These are phyloP conservation scores for Aspergillus niger DNA, from an alignment of 2,329 filamentous ascomycete species.

Conservation along the genomic window DNA sequence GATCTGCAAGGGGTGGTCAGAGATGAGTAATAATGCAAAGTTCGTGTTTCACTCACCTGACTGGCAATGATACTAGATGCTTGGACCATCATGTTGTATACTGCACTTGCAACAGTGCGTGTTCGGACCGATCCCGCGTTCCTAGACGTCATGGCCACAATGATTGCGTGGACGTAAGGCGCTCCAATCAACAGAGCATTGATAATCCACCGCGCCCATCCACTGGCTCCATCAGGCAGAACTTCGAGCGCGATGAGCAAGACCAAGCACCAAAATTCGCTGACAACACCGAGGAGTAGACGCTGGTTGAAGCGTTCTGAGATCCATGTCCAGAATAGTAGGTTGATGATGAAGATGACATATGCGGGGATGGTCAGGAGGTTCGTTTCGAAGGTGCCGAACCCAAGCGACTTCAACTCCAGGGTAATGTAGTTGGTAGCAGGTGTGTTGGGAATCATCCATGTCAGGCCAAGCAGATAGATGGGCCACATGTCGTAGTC, in stretches of 20 bases:
- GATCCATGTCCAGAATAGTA: slow-evolving; percentile 56
- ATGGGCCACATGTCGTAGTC: slow-evolving; percentile 63
- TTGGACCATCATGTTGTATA: slow-evolving; percentile 53
- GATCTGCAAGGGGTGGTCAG: slow-evolving; percentile 45
- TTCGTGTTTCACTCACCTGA: slow-evolving; percentile 33
- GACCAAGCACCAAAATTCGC: slow-evolving; percentile 56
- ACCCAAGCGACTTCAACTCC: slow-evolving; percentile 55
- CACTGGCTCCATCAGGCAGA: slow-evolving; percentile 49
- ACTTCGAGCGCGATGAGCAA: slow-evolving; percentile 55
- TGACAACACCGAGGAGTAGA: slow-evolving; percentile 55
- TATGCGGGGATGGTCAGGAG: slow-evolving; percentile 64
- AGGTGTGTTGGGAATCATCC: slow-evolving; percentile 44
- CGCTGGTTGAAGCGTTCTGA: slow-evolving; percentile 60
- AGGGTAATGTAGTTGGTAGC: slow-evolving; percentile 43
- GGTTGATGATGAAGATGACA: slow-evolving; percentile 58
- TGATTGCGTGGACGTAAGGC: slow-evolving; percentile 61
- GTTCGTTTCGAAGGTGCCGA: slow-evolving; percentile 62
- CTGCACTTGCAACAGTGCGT: slow-evolving; percentile 45
- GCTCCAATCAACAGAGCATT: slow-evolving; percentile 57
- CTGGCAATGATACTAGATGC: slow-evolving; percentile 43
- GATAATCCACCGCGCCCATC: slow-evolving; percentile 57
- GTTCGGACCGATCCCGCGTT: slow-evolving; percentile 48
- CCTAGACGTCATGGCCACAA: slow-evolving; percentile 49
- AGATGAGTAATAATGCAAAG: neutral
- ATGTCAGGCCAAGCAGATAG: slow-evolving; percentile 52